Evolutionary conservation across 768 basidiomycete species (phyloP), one percentile per base, ranked within the genome.

Genomic region (Tylopilus balloui): DNA sequence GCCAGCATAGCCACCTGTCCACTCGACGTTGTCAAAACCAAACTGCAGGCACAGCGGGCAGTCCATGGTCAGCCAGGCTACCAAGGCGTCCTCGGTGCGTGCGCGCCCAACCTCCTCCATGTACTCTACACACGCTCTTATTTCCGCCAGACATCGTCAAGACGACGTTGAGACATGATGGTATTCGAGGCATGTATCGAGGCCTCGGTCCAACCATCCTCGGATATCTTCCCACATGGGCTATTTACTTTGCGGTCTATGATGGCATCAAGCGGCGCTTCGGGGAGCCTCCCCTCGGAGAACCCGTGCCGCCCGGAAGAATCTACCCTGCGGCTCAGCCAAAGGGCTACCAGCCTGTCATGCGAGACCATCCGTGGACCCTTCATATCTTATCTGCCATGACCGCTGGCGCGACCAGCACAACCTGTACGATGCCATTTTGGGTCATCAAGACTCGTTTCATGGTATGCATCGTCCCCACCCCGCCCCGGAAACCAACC

Each of bases 371-470:
- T 61, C 82, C 88, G 3, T 91, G 88, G 90, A 76, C 83, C 5
- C 71, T 91, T 6, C 95, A 99, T 59, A 88, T 99, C 52, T 66
- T 92, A 6, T 95, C 96, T 6, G 94, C 96, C 6, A 97, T 99
- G 95, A 76, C 81, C 37, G 96, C 95, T 1, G 96, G 96, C 12
- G 94, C 91, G 6, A 75, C 86, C 17, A 94, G 95, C 62, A 96
- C 96, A 6, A 81, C 92, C 45, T 86, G 86, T 61, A 98, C 96
- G 21, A 97, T 92, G 69, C 96, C 96, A 0, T 69, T 99, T 7
- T 99, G 96, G 96, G 92, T 99, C 35, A 93, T 99, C 68, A 98
- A 97, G 74, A 98, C 95, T 20, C 83, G 96, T 24, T 97, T 98
- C 72, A 98, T 98, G 96, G 95, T 95, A 55, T 55, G 73, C 50